Base-by-base conservation (phyloP, 352 stramenopile genomes). In the Hyaloperonospora arabidopsidis region DNA sequence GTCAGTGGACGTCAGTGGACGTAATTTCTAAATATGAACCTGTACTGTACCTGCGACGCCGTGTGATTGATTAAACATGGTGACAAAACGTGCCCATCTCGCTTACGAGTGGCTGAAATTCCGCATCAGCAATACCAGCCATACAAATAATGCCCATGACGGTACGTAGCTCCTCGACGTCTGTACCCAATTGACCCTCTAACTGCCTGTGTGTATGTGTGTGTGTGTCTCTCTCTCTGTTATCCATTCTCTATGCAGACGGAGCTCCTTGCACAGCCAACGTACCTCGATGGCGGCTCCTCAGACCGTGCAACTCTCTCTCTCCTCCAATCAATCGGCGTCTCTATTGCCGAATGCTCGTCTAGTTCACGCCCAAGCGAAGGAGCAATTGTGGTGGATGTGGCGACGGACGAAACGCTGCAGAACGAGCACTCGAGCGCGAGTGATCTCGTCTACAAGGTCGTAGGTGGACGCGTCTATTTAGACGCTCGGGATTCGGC, bases 401-500 rank as follows among this genome's bases (percentile, higher is more conserved):
- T 70, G 22, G 15, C 22, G 2, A 40, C n/a, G 5, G 59, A 74
- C 54, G 45, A 62, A 14, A 23, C 1, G 35, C 61, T 84, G 29
- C 51, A 55, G 18, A 66, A 48, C 14, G 79, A 90, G 65, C 80
- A 90, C 71, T 76, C 68, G 19, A 61, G 52, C 35, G 53, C 54
- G 48, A 5, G 34, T 0, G 48, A 59, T 45, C 34, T 58, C 15
- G 13, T 45, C 29, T 90, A 88, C 67, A 65, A 44, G 14, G 68
- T 86, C 14, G 38, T 48, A 0, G 48, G 59, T 8, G 77, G 80
- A 17, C 58, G 66, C 48, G 65, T 83, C 45, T 72, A 74, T 22
- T 45, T 90, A 49, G 74, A 88, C 64, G 70, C 86, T 35, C 80
- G 80, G 17, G 80, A 90, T 60, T 76, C 72, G 29, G 79, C 71